Evolutionary conservation across 1,284 basidiomycete species (phyloP).

Genomic region (Farysia itapuensis): DNA sequence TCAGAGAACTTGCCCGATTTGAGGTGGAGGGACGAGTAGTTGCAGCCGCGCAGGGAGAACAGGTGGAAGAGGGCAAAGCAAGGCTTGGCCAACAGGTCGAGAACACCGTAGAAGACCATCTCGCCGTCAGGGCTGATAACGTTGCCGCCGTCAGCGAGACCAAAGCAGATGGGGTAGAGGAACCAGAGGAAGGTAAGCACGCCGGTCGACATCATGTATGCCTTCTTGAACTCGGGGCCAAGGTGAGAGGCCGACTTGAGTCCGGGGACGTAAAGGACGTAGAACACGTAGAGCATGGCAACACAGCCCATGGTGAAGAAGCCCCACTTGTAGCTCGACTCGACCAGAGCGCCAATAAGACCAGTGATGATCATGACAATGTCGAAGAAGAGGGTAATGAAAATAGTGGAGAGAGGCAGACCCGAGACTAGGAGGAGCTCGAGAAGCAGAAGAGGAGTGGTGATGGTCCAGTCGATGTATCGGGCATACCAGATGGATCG

Average conservation of each 20-base stretch:
- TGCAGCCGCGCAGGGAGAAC: conserved; percentile 34
- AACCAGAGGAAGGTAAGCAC: conserved; percentile 43
- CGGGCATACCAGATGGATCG: conserved; percentile 66
- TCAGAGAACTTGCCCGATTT: conserved; percentile 46
- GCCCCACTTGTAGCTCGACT: conserved; percentile 65
- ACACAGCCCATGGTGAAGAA: conserved; percentile 62
- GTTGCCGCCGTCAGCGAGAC: conserved; percentile 64
- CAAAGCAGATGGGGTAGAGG: conserved; percentile 62
- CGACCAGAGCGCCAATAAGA: conserved; percentile 65
- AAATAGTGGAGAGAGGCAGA: conserved; percentile 65
- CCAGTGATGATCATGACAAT: conserved; percentile 64
- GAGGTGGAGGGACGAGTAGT: conserved; percentile 43
- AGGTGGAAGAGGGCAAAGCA: conserved; percentile 53
- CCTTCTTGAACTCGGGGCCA: conserved; percentile 60
- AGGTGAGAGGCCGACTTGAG: conserved; percentile 60
- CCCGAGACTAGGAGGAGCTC: conserved; percentile 65
- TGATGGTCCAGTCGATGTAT: conserved; percentile 61
- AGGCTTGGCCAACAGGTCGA: conserved; percentile 66
- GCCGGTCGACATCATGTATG: conserved; percentile 62
- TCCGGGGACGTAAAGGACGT: conserved; percentile 57
- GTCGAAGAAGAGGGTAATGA: conserved; percentile 66
- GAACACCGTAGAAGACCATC: conserved; percentile 66
- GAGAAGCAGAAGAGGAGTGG: conserved; percentile 67
- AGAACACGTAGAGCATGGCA: conserved; percentile 62
- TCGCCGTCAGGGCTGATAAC: conserved; percentile 63